These are phyloP conservation scores for Clohesyomyces aquaticus DNA, from an alignment of 495 filamentous ascomycete genomes.

Conservation along the genomic window DNA sequence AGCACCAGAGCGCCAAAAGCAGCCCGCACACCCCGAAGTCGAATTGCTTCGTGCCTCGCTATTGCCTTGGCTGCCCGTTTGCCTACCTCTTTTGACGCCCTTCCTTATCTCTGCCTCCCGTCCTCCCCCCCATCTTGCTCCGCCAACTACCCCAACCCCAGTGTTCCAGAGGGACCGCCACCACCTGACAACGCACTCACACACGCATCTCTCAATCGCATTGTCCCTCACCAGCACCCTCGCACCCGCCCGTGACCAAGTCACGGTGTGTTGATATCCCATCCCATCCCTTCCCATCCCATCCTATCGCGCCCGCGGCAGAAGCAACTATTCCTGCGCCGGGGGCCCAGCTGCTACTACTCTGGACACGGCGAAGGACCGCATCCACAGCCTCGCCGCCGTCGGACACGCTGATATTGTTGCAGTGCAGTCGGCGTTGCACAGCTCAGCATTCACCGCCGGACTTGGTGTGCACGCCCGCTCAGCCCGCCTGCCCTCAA, in stretches of 20 bases:
- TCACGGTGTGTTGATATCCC: not conserved
- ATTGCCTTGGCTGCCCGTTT: not conserved
- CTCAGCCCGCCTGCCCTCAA: not conserved
- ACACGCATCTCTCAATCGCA: too few species aligned
- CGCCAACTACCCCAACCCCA: not conserved
- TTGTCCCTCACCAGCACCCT: not conserved
- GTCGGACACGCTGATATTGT: not conserved
- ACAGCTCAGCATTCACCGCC: slow-evolving; percentile 1
- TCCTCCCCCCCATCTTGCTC: not conserved
- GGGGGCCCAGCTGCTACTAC: not conserved
- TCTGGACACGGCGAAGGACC: not conserved
- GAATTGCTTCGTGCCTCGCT: not conserved
- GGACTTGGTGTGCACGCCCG: not conserved
- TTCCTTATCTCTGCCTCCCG: not conserved
- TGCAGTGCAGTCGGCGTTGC: too few species aligned
- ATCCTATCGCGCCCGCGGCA: not conserved
- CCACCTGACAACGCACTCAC: not conserved
- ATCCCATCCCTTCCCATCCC: too few species aligned
- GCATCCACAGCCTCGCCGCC: not conserved
- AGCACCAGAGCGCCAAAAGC: not conserved
- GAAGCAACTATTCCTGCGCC: not conserved
- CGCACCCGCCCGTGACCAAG: not conserved
- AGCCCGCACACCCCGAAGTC: not conserved
- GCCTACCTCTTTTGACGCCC: not conserved
- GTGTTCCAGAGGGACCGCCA: not conserved